Base-by-base conservation (phyloP, 345 rosid species). In the Ailanthus altissimus region DNA sequence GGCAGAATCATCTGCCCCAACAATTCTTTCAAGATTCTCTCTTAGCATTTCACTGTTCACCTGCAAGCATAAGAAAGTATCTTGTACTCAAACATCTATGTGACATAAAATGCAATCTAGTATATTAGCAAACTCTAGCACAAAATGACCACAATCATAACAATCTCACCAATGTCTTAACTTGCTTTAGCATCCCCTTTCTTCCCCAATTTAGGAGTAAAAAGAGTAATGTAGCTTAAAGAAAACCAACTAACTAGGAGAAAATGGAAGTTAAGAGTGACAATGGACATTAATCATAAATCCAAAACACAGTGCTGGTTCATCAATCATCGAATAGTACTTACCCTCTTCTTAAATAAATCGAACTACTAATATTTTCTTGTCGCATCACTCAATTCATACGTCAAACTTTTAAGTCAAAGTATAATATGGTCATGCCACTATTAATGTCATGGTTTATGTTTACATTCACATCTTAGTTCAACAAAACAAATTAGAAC, bases 1-100 rank as follows among this genome's bases (percentile, higher is more conserved):
- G 65, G 89, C 77, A 28, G 99, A 95, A 84, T 95, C 99, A 85
- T 95, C 99, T 13, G 68, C 25, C 26, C 99, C 97, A 68, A 93
- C 93, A 75, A 93, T 90, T 83, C 93, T 90, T 83, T 95, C 99
- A 71, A 95, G 98, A 78, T 90, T 92, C 61, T 87, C 93, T 78
- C 96, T 83, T 10, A 90, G 81, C 62, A 77, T 72, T 80, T 95
- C 92, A 49, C 77, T 77, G n/a, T 88, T 80, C 71, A 80, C 83
- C 98, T 93, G 53, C 68, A 79, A 81, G 23, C 40, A 68, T 40
- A 47, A 6, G 26, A 45, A n/a, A 13, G 9, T 18, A 5, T 15
- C 9, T 14, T 1, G 46, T 38, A 51, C 13, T 32, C 70, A 38
- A 54, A 23, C 65, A 67, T 66, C 26, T 70, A 5, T 20, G 57